Percentiles rank a stretch among this genome's conserved stretches.
These are phyloP conservation scores for Phytophthora vignae DNA, from an alignment of 352 stramenopile genomes.

Conservation along the genomic window DNA sequence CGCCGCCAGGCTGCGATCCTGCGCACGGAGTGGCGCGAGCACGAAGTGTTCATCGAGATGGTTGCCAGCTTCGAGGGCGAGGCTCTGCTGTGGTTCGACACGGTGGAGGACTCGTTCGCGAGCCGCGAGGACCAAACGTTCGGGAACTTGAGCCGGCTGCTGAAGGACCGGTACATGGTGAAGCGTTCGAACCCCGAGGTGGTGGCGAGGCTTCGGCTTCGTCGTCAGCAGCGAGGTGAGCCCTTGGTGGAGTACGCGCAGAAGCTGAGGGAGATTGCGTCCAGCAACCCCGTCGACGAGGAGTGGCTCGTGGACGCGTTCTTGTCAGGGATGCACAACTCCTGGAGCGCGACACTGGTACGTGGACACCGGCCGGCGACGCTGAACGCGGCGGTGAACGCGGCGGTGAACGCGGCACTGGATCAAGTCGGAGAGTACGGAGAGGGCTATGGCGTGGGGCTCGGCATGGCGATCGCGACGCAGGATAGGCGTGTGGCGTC, in stretches of 20 bases:
- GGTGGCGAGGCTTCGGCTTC: not conserved
- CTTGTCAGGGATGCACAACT: not conserved
- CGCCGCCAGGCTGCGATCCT: not conserved
- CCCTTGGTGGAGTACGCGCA: not conserved
- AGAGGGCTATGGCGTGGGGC: not conserved
- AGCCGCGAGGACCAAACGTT: not conserved
- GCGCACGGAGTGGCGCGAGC: not conserved
- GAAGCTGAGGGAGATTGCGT: not conserved
- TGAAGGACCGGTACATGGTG: conserved; percentile 1
- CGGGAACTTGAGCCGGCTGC: not conserved
- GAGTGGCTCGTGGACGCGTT: not conserved
- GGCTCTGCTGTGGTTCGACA: not conserved
- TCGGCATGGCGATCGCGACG: not conserved
- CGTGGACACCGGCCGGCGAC: not conserved
- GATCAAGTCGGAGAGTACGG: conserved; percentile 7
- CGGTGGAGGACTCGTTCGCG: not conserved
- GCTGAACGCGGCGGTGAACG: no score
- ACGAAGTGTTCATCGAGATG: conserved; percentile 7
- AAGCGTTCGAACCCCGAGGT: conserved; percentile 5
- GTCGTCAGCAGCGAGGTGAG: conserved; percentile 1
- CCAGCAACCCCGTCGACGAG: not conserved
- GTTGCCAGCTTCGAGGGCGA: not conserved
- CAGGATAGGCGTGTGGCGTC: not conserved
- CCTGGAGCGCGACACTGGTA: not conserved
- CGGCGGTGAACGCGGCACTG: not conserved